These are phyloP conservation scores for Jacaranda mimosifolia DNA, from an alignment of 257 asterid genomes.

Conservation along the genomic window DNA sequence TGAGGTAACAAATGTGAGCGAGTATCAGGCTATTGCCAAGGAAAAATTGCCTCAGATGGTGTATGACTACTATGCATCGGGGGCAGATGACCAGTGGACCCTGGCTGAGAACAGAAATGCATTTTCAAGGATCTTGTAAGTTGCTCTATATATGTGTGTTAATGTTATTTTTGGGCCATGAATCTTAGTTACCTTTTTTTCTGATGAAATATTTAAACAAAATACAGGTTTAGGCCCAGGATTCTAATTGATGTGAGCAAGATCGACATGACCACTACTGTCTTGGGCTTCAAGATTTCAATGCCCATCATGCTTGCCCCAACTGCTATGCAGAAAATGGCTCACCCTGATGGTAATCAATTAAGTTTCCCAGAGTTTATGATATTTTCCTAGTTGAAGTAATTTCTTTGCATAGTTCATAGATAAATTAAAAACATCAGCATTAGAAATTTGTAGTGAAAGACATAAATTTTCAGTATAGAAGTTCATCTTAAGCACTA, in stretches of 20 bases:
- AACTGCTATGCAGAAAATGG: slow-evolving; percentile 96
- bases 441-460: not conserved
- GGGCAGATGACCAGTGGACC: slow-evolving; percentile 97
- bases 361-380: not conserved
- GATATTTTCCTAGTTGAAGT: not conserved
- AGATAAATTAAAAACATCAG: not conserved
- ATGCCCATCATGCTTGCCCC: slow-evolving; percentile 99
- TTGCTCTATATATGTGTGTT: slow-evolving; percentile 7
- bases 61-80: slow-evolving; percentile 93
- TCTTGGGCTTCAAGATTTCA: slow-evolving; percentile 90
- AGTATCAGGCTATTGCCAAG: slow-evolving; percentile 92
- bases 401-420: not conserved
- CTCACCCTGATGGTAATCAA: slow-evolving; percentile 89
- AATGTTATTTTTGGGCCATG: not conserved
- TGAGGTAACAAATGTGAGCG: slow-evolving; percentile 80
- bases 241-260: slow-evolving; percentile 93
- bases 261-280: slow-evolving; percentile 81
- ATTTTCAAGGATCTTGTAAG: slow-evolving; percentile 92
- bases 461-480: not conserved
- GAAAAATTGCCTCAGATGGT: slow-evolving; percentile 89
- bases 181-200: not conserved
- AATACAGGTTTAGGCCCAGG: slow-evolving; percentile 94
- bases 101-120: slow-evolving; percentile 90
- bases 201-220: slow-evolving; percentile 21
- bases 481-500: not conserved